A percentile compares a stretch with the other conserved stretches of the same genome.
Evolutionary conservation across 257 asterid genomes (phyloP).

Genomic region (Voacanga thouarsii): DNA sequence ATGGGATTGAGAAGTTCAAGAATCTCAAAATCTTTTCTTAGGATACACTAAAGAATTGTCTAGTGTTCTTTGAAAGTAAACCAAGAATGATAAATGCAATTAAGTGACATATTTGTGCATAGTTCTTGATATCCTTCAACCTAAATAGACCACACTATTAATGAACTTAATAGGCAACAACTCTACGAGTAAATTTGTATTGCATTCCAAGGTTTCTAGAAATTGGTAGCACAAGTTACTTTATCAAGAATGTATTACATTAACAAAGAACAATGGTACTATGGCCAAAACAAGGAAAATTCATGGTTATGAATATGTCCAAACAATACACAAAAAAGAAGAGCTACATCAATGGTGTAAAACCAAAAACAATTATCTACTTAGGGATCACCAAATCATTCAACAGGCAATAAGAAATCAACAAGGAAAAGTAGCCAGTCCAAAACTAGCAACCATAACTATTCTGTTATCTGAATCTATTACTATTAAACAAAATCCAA

Average conservation of each 20-base stretch:
- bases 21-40: too few relatives aligned
- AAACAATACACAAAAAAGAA: neutral
- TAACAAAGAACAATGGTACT: neutral
- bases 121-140: too few relatives aligned
- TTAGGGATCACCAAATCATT: neutral
- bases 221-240: neutral
- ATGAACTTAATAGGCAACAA: too few relatives aligned
- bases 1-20: too few relatives aligned
- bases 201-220: neutral
- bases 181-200: neutral
- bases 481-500: neutral
- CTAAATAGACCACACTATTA: too few relatives aligned
- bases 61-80: too few relatives aligned
- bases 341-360: neutral
- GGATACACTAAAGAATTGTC: too few relatives aligned
- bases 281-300: neutral
- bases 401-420: neutral
- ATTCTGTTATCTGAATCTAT: neutral
- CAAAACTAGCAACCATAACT: neutral
- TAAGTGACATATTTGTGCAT: too few relatives aligned
- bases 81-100: too few relatives aligned
- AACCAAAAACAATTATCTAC: neutral
- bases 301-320: neutral
- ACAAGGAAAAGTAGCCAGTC: neutral
- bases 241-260: neutral